Percentiles rank a stretch among this genome's conserved stretches.
Evolutionary conservation across 2,329 filamentous ascomycete species (phyloP).

Genomic region (Neopestalotiopsis clavispora): DNA sequence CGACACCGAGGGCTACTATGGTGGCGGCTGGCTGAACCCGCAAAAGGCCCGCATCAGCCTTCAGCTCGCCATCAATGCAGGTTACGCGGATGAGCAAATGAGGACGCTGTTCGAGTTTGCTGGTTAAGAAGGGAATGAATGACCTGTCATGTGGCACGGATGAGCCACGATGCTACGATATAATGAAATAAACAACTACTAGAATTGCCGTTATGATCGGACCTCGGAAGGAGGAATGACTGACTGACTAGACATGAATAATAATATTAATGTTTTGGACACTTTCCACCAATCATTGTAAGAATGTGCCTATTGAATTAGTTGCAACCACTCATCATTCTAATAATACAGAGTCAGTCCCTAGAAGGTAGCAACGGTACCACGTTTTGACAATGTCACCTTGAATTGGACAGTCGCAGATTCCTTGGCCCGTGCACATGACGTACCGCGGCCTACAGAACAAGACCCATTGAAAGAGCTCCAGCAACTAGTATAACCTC

Average conservation of each 20-base stretch:
- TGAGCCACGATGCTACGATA: background rate
- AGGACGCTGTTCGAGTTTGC: conserved; percentile 11
- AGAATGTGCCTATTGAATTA: no score
- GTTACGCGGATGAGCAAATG: conserved; percentile 1
- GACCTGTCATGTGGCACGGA: background rate
- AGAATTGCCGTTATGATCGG: background rate
- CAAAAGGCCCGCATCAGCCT: conserved; percentile 10
- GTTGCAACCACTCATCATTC: no score
- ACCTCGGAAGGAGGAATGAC: background rate
- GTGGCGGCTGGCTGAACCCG: conserved; percentile 36
- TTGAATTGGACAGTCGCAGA: conserved; percentile 8
- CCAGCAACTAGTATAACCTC: background rate
- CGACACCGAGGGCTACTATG: conserved; percentile 41
- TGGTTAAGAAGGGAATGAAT: background rate
- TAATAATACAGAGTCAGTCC: no score
- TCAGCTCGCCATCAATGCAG: conserved; percentile 15
- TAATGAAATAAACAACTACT: background rate
- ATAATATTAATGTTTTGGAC: background rate
- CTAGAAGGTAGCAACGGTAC: background rate
- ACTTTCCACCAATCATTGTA: no score
- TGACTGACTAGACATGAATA: background rate
- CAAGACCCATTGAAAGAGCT: background rate
- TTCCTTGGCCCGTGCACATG: conserved; percentile 13
- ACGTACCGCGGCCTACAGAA: background rate
- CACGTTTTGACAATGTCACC: conserved; percentile 13